Conservation (phyloP, 176 grass and related monocot genomes). For the Echinochloa phyllopogon region DNA sequence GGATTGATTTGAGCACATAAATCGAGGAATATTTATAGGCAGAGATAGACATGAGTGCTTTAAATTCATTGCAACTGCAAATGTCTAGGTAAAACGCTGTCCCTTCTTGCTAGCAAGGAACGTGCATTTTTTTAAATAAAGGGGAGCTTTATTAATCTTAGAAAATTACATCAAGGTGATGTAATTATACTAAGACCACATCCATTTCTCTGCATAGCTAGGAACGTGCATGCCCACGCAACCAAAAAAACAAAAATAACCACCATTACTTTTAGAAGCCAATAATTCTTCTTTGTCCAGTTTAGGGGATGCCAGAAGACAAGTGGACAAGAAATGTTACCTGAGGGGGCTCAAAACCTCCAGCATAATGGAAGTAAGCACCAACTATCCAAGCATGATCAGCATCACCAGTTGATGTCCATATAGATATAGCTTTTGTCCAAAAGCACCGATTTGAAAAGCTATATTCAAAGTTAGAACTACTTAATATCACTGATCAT, state of each 20-base stretch:
- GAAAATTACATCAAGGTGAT: too few relatives aligned
- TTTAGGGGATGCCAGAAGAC: neutral
- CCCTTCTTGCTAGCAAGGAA: conserved; percentile 3
- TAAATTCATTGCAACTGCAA: neutral
- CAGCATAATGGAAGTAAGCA: conserved; percentile 88
- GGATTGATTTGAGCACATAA: neutral
- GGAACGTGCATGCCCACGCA: too few relatives aligned
- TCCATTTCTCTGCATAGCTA: too few relatives aligned
- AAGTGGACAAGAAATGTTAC: conserved; percentile 39
- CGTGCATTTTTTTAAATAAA: neutral
- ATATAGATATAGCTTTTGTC: conserved; percentile 98
- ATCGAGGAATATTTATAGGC: neutral
- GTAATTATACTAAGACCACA: too few relatives aligned
- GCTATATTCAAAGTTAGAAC: conserved; percentile 44
- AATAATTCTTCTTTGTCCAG: neutral
- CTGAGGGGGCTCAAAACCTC: conserved; percentile 81
- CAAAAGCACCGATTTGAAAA: conserved; percentile 97
- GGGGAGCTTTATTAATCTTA: neutral
- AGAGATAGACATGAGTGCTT: neutral
- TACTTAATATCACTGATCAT: too few relatives aligned
- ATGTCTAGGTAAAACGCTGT: neutral
- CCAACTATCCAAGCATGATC: conserved; percentile 98
- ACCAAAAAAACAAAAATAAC: neutral
- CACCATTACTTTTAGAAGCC: neutral
- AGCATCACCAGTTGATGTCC: conserved; percentile 93